Evolutionary conservation across 352 stramenopile genomes (phyloP).

Genomic region (Albugo laibachii): DNA sequence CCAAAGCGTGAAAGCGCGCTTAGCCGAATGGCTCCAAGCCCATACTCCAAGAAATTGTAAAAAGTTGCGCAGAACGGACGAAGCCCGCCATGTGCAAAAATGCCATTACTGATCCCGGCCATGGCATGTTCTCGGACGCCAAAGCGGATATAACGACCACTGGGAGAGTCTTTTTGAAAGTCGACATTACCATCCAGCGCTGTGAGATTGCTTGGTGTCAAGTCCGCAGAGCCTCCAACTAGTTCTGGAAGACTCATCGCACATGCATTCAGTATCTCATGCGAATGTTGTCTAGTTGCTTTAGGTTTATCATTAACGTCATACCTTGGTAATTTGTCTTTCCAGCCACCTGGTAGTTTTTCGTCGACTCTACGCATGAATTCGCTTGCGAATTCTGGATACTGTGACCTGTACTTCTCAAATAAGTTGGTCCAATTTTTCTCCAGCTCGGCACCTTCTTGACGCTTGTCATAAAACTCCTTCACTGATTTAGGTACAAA

Average conservation of each 20-base stretch:
- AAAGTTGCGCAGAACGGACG: constrained; percentile 98
- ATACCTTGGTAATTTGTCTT: constrained; percentile 84
- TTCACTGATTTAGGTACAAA: constrained; percentile 86
- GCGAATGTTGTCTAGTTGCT: constrained; percentile 89
- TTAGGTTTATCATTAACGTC: constrained; percentile 69
- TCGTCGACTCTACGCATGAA: constrained; percentile 86
- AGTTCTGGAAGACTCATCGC: constrained; percentile 88
- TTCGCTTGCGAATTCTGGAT: constrained; percentile 89
- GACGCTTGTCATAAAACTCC: constrained; percentile 78
- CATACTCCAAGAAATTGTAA: constrained; percentile 99
- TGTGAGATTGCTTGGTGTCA: constrained; percentile 96
- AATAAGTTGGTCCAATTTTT: constrained; percentile 84
- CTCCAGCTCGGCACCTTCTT: constrained; percentile 43
- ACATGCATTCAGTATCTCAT: constrained; percentile 90
- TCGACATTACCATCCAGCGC: constrained; percentile 88
- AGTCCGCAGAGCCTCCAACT: constrained; percentile 94
- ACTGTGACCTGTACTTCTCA: constrained; percentile 69
- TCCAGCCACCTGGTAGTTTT: constrained; percentile 83
- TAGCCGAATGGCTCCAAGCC: constrained; percentile 86
- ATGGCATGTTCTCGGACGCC: constrained; percentile 98
- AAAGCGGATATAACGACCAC: constrained; percentile 95
- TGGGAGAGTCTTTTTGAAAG: constrained; percentile 93
- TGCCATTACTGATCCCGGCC: constrained; percentile 95
- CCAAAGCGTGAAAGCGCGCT: constrained; percentile 89
- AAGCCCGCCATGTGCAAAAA: constrained; percentile 94